Percentiles rank a stretch among this genome's conserved stretches.
Conservation (phyloP, 345 rosid genomes). For the Pseudoturritis turrita region DNA sequence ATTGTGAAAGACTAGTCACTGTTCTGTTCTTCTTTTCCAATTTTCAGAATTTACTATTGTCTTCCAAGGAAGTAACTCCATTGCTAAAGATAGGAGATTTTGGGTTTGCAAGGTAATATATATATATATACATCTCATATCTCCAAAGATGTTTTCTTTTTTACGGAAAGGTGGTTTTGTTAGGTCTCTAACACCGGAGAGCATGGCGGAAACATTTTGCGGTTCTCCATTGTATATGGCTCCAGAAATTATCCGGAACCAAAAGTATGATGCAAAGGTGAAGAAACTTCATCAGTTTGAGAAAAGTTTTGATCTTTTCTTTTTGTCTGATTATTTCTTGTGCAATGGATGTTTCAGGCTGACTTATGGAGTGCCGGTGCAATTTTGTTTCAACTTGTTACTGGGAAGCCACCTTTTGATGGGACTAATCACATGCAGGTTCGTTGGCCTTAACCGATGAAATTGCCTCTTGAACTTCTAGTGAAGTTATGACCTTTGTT, state of each 20-base stretch:
- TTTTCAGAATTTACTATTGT: conserved; percentile 64
- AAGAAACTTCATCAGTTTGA: conserved; percentile 3
- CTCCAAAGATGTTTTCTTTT: not conserved
- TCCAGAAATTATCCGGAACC: conserved; percentile 74
- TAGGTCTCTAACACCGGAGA: conserved; percentile 67
- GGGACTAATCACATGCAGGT: conserved; percentile 76
- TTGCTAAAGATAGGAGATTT: conserved; percentile 80
- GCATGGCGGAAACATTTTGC: conserved; percentile 65
- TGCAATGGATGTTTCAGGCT: conserved; percentile 43
- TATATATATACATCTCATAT: not conserved
- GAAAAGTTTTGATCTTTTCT: not conserved
- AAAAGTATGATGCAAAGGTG: conserved; percentile 91
- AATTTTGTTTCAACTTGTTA: conserved; percentile 72
- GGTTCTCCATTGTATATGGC: conserved; percentile 95
- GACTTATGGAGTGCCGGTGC: conserved; percentile 95
- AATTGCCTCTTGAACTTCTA: conserved; percentile 8
- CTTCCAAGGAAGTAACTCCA: conserved; percentile 48
- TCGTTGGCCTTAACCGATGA: not conserved
- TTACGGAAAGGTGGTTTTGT: conserved; percentile 1
- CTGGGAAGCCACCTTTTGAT: conserved; percentile 75
- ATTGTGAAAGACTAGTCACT: not conserved
- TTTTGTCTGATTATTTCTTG: not conserved
- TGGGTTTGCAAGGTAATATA: conserved; percentile 74
- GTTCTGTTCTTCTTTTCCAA: not conserved
- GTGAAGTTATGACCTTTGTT: not conserved